phyloP scores from a whole-genome alignment of 495 filamentous ascomycete species.

The Aspergillus indologenus region DNA sequence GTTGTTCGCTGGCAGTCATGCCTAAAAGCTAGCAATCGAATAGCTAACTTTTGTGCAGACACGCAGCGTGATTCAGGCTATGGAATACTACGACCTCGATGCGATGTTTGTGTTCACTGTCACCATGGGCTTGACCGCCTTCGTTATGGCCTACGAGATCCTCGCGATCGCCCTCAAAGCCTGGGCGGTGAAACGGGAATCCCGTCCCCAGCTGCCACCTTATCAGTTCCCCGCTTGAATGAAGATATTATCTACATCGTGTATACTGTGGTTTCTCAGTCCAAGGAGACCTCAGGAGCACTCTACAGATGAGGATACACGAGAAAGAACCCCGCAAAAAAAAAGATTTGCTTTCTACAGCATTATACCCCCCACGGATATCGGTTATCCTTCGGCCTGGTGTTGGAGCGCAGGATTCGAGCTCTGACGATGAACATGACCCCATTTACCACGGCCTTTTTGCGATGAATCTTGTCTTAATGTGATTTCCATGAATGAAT shows the following conservation, averaged over 20 bases:
- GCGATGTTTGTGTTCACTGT: slow-evolving; percentile 96
- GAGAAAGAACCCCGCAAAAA: slow-evolving; percentile 5
- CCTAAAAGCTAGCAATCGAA: neutral
- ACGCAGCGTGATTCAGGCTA: slow-evolving; percentile 68
- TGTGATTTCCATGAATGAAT: slow-evolving; percentile 16
- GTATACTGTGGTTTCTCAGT: neutral
- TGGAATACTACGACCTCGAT: slow-evolving; percentile 67
- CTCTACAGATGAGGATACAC: neutral
- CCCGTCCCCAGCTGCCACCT: slow-evolving; percentile 24
- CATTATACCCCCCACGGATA: slow-evolving; percentile 26
- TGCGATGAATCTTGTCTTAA: slow-evolving; percentile 5
- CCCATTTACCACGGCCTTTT: slow-evolving; percentile 11
- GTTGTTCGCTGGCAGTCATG: slow-evolving; percentile 24
- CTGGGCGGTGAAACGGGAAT: slow-evolving; percentile 71
- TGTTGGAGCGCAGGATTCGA: slow-evolving; percentile 6
- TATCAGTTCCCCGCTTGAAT: slow-evolving; percentile 25
- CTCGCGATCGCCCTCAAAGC: slow-evolving; percentile 82
- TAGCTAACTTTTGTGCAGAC: slow-evolving; percentile 40
- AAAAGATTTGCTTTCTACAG: slow-evolving; percentile 17
- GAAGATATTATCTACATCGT: slow-evolving; percentile 1
- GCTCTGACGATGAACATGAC: slow-evolving; percentile 13
- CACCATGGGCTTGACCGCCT: slow-evolving; percentile 74
- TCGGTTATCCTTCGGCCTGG: slow-evolving; percentile 17
- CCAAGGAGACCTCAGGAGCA: neutral
- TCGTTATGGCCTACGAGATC: slow-evolving; percentile 84